phyloP scores from a whole-genome alignment of 164 flowering plant species.

The Amborella trichopoda region DNA sequence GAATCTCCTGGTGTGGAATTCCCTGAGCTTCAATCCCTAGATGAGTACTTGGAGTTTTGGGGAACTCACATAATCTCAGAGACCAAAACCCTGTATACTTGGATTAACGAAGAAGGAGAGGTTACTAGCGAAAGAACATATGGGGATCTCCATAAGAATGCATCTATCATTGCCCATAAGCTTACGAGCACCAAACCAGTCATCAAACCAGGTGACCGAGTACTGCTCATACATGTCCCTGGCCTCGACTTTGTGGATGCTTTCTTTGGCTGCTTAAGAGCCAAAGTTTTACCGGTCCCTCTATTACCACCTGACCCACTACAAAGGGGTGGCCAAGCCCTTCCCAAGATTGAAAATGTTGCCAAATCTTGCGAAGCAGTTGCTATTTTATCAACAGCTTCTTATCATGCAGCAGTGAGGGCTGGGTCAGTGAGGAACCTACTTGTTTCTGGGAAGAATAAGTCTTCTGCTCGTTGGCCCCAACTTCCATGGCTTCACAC shows the following conservation, averaged over 20 bases:
- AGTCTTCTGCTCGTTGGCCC: constrained; percentile 46
- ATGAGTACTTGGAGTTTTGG: constrained; percentile 62
- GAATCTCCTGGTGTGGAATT: constrained; percentile 40
- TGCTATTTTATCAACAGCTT: constrained; percentile 52
- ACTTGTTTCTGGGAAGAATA: constrained; percentile 25
- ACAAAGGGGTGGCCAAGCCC: constrained; percentile 75
- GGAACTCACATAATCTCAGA: constrained; percentile 32
- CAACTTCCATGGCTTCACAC: constrained; percentile 76
- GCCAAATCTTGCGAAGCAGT: constrained; percentile 58
- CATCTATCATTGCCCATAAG: constrained; percentile 52
- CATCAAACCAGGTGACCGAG: constrained; percentile 61
- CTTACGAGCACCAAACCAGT: constrained; percentile 45
- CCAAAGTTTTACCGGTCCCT: constrained; percentile 66
- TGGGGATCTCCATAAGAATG: constrained; percentile 48
- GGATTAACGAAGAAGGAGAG: constrained; percentile 57
- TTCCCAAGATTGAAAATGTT: constrained; percentile 56
- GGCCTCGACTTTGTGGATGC: constrained; percentile 76
- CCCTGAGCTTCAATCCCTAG: constrained; percentile 47
- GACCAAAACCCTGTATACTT: constrained; percentile 39
- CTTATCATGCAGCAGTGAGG: constrained; percentile 55
- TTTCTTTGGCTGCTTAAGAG: constrained; percentile 68
- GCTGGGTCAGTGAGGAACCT: constrained; percentile 43
- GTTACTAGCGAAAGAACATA: constrained; percentile 37
- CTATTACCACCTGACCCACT: constrained; percentile 75
- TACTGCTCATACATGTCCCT: constrained; percentile 59